Evolutionary conservation across 2,329 filamentous ascomycete species (phyloP).

Genomic region (Calonectria pteridis): DNA sequence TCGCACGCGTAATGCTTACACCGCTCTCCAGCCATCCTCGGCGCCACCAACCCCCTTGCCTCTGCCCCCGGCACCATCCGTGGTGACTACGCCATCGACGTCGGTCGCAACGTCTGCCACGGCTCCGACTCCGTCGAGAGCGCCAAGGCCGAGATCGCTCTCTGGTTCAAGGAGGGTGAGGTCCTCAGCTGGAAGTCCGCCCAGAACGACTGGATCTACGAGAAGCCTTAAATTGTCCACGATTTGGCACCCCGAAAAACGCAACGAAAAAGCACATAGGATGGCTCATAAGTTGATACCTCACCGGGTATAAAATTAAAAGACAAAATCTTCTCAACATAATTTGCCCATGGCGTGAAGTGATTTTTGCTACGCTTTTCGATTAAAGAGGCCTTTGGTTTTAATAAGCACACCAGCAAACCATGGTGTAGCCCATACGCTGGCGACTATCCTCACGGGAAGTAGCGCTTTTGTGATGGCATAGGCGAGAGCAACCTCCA

Average conservation of each 20-base stretch:
- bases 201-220: constrained; percentile 95
- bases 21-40: constrained; percentile 78
- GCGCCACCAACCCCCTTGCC: constrained; percentile 97
- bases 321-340: constrained; percentile 39
- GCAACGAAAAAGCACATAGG: constrained; percentile 40
- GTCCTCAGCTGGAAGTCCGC: constrained; percentile 86
- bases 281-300: constrained; percentile 39
- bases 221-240: constrained; percentile 73
- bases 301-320: constrained; percentile 41
- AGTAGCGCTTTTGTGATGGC: constrained; percentile 89
- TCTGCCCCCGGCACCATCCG: constrained; percentile 98
- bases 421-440: constrained; percentile 92
- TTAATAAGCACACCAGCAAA: constrained; percentile 78
- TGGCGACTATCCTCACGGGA: constrained; percentile 80
- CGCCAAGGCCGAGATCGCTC: constrained; percentile 99
- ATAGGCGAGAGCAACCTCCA: constrained; percentile 88
- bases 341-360: constrained; percentile 9
- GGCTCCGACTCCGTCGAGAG: constrained; percentile 98
- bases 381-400: constrained; percentile 47
- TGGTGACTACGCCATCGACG: constrained; percentile 85
- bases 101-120: constrained; percentile 99
- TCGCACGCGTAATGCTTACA: constrained; percentile 31
- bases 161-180: constrained; percentile 96
- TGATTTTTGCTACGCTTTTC: constrained; percentile 41
- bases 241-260: constrained; percentile 38